These are phyloP conservation scores for Lathyrus tuberosus DNA, from an alignment of 306 rosid genomes.

Conservation along the genomic window DNA sequence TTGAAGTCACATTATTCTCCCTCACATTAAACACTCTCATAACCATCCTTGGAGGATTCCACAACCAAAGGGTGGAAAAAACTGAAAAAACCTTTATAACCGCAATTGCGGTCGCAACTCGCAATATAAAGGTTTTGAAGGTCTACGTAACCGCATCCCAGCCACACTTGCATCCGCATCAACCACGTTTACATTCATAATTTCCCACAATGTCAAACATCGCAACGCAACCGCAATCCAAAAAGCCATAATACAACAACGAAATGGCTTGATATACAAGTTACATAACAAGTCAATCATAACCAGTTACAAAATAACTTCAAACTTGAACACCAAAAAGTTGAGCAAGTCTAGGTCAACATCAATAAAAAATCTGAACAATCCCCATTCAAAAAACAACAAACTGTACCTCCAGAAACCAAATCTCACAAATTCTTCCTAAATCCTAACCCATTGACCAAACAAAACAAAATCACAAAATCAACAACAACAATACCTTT, in stretches of 20 bases:
- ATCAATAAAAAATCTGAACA: constrained; percentile 29
- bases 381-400: constrained; percentile 33
- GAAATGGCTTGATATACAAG: constrained; percentile 29
- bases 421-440: constrained; percentile 6
- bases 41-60: constrained; percentile 1
- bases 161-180: not conserved
- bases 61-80: not conserved
- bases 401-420: not conserved
- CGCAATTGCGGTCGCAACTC: not conserved
- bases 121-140: not conserved
- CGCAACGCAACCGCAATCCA: not conserved
- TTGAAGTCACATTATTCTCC: constrained; percentile 18
- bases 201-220: not conserved
- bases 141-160: not conserved
- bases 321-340: constrained; percentile 4
- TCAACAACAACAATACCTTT: constrained; percentile 58
- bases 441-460: constrained; percentile 35
- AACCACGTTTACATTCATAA: not conserved
- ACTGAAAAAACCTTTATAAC: not conserved
- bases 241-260: not conserved
- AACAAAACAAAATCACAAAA: constrained; percentile 33
- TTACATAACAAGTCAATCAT: constrained; percentile 16
- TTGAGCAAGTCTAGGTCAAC: constrained; percentile 28
- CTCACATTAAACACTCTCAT: constrained; percentile 4
- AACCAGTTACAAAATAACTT: constrained; percentile 28